A percentile compares a stretch with the other conserved stretches of the same genome.
phyloP scores from a whole-genome alignment of 2,329 filamentous ascomycete genomes.

The Cercospora zeae-maydis region DNA sequence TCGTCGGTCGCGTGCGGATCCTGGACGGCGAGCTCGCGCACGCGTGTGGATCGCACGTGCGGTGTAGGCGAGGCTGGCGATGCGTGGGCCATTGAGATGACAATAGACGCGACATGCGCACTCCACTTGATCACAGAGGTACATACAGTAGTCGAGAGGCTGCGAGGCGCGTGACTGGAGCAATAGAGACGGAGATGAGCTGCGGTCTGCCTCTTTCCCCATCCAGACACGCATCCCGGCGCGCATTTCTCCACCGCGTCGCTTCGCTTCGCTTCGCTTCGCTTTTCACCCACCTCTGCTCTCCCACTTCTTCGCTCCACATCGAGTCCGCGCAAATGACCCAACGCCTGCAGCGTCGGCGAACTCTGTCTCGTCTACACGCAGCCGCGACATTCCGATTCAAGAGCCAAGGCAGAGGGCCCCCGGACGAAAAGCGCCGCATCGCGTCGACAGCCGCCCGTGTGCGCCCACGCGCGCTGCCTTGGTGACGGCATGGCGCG shows the following conservation, averaged over 20 bases:
- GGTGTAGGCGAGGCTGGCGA: neutral
- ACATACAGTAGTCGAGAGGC: neutral
- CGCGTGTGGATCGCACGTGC: neutral
- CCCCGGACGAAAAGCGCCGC: slow-evolving; percentile 4
- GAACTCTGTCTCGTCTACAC: neutral
- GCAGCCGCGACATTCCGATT: neutral
- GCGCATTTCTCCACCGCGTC: neutral
- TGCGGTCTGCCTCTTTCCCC: neutral
- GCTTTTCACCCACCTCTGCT: neutral
- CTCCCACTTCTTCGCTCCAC: neutral
- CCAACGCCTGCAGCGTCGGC: neutral
- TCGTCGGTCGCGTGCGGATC: neutral
- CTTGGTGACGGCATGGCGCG: slow-evolving; percentile 3
- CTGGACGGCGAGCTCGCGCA: neutral
- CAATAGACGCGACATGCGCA: neutral
- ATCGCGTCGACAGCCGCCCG: slow-evolving; percentile 1
- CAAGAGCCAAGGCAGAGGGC: neutral
- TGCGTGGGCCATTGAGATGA: neutral
- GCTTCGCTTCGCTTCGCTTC: neutral
- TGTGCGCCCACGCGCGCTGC: neutral
- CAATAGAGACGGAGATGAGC: neutral
- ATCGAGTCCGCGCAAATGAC: neutral
- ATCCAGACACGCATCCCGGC: neutral
- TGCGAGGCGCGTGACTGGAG: neutral
- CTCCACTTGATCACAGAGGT: slow-evolving; percentile 6